Conservation (phyloP, 1,284 basidiomycete genomes). For the Dichomitus squalens region DNA sequence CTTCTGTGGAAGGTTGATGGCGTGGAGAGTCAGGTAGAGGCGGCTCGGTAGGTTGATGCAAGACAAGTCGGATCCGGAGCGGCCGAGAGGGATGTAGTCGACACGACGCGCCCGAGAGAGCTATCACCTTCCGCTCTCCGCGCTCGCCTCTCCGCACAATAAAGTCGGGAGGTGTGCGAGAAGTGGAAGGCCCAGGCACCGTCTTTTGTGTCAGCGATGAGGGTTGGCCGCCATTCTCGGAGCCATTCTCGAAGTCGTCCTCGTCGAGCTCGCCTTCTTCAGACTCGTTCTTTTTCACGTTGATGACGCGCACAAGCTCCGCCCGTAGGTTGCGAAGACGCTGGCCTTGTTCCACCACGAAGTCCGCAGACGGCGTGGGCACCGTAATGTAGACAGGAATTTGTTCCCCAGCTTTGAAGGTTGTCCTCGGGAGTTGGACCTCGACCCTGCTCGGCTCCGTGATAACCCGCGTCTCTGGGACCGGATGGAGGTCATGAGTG, state of each 20-base stretch:
- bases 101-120: slow-evolving; percentile 78
- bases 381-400: slow-evolving; percentile 79
- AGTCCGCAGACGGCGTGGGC: slow-evolving; percentile 63
- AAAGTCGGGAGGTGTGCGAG: slow-evolving; percentile 27
- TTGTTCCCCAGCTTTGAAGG: slow-evolving; percentile 66
- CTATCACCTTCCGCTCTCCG: slow-evolving; percentile 50
- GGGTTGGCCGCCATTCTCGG: slow-evolving; percentile 34
- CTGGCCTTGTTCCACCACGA: slow-evolving; percentile 66
- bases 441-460: slow-evolving; percentile 66
- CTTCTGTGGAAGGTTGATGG: slow-evolving; percentile 41
- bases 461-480: slow-evolving; percentile 59
- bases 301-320: slow-evolving; percentile 68
- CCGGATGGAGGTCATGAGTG: slow-evolving; percentile 49
- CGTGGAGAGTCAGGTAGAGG: slow-evolving; percentile 43
- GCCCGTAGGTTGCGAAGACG: slow-evolving; percentile 73
- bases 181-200: slow-evolving; percentile 19
- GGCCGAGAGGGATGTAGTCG: slow-evolving; percentile 72
- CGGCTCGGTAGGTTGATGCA: slow-evolving; percentile 63
- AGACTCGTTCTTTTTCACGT: slow-evolving; percentile 40
- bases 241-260: slow-evolving; percentile 11
- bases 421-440: slow-evolving; percentile 70
- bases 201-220: slow-evolving; percentile 36
- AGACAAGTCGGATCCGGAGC: slow-evolving; percentile 69
- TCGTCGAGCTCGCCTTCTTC: slow-evolving; percentile 27
- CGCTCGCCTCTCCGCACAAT: slow-evolving; percentile 22